Base-by-base conservation (phyloP, 2,329 filamentous ascomycete species). In the Aspergillus sp. region DNA sequence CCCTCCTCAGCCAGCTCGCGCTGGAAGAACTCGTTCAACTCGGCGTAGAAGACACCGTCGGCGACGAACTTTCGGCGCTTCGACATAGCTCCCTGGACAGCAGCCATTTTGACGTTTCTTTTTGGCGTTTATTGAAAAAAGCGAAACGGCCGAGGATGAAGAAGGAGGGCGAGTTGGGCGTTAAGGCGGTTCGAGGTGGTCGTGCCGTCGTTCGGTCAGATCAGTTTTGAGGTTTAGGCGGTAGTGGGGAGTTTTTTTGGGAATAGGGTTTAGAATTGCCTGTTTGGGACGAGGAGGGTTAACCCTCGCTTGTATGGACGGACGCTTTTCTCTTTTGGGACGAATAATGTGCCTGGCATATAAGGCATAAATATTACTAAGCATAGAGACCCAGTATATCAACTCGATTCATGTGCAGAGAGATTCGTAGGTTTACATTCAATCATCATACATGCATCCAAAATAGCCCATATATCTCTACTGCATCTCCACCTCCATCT, bases 1-100 rank as follows among this genome's bases (percentile, higher is more conserved):
- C 93, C 93, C 82, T 98, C 94, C 85, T 98, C 93, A 74, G 93
- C 93, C 74, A 98, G 83, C 81, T 98, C 93, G 77, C 93, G 91
- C 85, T 97, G 93, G 89, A 98, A 98, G 87, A 98, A 98, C 82
- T 98, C 93, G 86, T 98, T 98, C 78, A 98, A 82, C 81, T 98
- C 93, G 82, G 93, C 93, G 79, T 96, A 98, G 88, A 98, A 98
- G 72, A 98, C 93, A 85, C 93, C 93, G 79, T 98, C 93, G 65
- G 86, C 88, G 74, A 91, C 86, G 81, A 90, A 91, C 85, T 91
- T 73, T 61, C 74, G 67, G 60, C 72, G 71, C 70, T 76, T 76
- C 56, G 73, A 75, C 61, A 76, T 74, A 64, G 71, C 72, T 67
- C 72, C 72, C 66, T 75, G 73, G 61, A 69, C 65, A 66, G 73